These are phyloP conservation scores for Leishmania gerbilli DNA, from an alignment of 208 protist genomes.

Conservation along the genomic window DNA sequence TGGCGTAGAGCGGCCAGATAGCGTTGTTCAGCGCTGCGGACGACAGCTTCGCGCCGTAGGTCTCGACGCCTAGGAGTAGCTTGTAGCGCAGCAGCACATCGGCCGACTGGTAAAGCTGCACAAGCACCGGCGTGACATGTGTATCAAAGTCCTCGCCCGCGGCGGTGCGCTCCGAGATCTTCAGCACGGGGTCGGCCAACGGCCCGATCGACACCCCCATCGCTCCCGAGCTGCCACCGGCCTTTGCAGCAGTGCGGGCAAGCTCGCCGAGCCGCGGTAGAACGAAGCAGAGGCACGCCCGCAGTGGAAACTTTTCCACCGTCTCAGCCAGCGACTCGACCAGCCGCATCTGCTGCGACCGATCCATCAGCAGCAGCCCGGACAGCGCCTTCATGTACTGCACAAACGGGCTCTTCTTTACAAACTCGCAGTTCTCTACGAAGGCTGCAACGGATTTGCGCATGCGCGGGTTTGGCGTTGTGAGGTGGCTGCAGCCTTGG, in stretches of 20 bases:
- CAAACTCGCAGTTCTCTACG: constrained; percentile 57
- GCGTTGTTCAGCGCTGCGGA: constrained; percentile 39
- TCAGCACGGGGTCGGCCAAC: constrained; percentile 65
- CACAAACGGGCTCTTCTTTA: constrained; percentile 65
- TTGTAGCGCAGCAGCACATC: constrained; percentile 70
- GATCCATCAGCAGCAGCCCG: constrained; percentile 70
- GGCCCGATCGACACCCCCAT: constrained; percentile 25
- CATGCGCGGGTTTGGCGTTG: constrained; percentile 45
- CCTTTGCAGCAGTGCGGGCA: constrained; percentile 49
- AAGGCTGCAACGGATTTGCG: constrained; percentile 51
- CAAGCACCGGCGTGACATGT: constrained; percentile 58
- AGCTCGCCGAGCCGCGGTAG: constrained; percentile 59
- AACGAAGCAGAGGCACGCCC: constrained; percentile 58
- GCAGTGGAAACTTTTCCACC: constrained; percentile 56
- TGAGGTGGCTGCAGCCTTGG: constrained; percentile 51
- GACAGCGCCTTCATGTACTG: constrained; percentile 59
- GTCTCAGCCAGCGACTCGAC: constrained; percentile 51
- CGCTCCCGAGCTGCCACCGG: constrained; percentile 11
- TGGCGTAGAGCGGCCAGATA: constrained; percentile 74
- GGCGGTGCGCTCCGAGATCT: constrained; percentile 41
- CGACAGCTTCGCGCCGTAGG: constrained; percentile 54
- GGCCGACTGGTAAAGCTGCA: constrained; percentile 56
- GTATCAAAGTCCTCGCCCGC: constrained; percentile 55
- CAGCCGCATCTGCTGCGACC: constrained; percentile 53
- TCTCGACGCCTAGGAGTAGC: constrained; percentile 55